Percentiles rank a stretch among this genome's conserved stretches.
phyloP scores from a whole-genome alignment of 202 grass and related monocot genomes.

The Saccharum hybrid region DNA sequence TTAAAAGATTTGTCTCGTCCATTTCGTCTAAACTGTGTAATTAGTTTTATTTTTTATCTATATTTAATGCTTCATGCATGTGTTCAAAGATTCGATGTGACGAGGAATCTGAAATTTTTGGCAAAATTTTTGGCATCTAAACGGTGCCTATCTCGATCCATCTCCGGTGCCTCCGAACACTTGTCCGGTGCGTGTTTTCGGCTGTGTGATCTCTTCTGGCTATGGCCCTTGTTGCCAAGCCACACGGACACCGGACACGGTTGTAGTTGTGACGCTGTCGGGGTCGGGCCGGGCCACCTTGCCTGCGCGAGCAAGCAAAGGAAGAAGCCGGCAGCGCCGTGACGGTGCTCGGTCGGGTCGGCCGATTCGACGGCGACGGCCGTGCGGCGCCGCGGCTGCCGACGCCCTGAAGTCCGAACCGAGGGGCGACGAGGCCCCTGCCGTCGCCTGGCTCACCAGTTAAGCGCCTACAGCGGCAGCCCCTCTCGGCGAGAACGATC shows the following conservation, averaged over 20 bases:
- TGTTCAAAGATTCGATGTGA: too few relatives aligned
- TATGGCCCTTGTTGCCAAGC: background rate
- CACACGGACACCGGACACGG: background rate
- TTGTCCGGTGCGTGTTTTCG: background rate
- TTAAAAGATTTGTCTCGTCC: too few relatives aligned
- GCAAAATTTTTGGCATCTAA: too few relatives aligned
- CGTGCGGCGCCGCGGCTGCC: background rate
- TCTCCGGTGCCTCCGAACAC: background rate
- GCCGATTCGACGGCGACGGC: background rate
- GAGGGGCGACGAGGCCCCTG: background rate
- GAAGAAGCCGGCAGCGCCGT: background rate
- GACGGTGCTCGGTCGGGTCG: constrained; percentile 3
- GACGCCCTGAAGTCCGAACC: background rate
- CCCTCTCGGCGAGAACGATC: background rate
- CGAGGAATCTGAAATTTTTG: too few relatives aligned
- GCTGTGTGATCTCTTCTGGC: too few relatives aligned
- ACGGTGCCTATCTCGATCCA: background rate
- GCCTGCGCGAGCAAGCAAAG: background rate
- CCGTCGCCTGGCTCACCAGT: background rate
- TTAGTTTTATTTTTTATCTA: too few relatives aligned
- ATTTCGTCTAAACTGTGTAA: too few relatives aligned
- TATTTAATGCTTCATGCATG: too few relatives aligned
- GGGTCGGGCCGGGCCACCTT: background rate
- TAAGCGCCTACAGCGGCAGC: background rate
- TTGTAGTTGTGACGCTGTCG: background rate